phyloP scores from a whole-genome alignment of 108 stramenopile genomes.

The Bacterosira constricta region DNA sequence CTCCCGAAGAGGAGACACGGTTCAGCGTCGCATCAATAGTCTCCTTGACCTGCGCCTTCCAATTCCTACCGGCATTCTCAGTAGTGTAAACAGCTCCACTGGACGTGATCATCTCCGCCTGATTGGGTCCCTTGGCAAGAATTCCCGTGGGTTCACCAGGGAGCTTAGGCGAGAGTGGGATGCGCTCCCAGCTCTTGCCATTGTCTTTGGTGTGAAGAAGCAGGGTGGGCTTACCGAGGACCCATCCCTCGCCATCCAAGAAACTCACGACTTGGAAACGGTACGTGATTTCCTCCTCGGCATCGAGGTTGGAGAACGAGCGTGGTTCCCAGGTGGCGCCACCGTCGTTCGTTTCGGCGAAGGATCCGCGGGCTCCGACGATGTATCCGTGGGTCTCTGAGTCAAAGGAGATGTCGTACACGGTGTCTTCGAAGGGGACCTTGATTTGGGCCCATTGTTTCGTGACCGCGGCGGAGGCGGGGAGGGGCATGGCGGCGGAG shows the following conservation, averaged over 20 bases:
- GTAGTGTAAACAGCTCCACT: slow-evolving; percentile 93
- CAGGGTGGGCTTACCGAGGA: slow-evolving; percentile 94
- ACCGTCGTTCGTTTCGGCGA: slow-evolving; percentile 95
- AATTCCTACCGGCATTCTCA: slow-evolving; percentile 95
- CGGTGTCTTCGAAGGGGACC: slow-evolving; percentile 87
- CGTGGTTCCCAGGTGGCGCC: slow-evolving; percentile 93
- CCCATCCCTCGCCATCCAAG: slow-evolving; percentile 93
- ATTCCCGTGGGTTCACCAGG: slow-evolving; percentile 95
- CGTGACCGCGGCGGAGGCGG: slow-evolving; percentile 66
- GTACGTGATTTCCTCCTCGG: slow-evolving; percentile 95
- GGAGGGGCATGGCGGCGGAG: slow-evolving; percentile 22
- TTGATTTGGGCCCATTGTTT: slow-evolving; percentile 79
- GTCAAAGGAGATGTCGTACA: slow-evolving; percentile 97
- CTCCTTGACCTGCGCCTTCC: slow-evolving; percentile 98
- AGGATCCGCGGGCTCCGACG: slow-evolving; percentile 97
- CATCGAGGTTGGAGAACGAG: slow-evolving; percentile 94
- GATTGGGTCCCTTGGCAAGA: slow-evolving; percentile 81
- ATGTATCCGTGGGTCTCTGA: slow-evolving; percentile 91
- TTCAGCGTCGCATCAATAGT: slow-evolving; percentile 98
- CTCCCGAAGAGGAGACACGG: slow-evolving; percentile 88
- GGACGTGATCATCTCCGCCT: slow-evolving; percentile 96
- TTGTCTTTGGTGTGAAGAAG: slow-evolving; percentile 93
- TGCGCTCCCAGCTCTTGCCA: slow-evolving; percentile 96
- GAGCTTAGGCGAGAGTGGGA: slow-evolving; percentile 96
- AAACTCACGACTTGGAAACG: slow-evolving; percentile 89